Conservation (phyloP, 2,329 filamentous ascomycete species). For the Penicillium sp. region DNA sequence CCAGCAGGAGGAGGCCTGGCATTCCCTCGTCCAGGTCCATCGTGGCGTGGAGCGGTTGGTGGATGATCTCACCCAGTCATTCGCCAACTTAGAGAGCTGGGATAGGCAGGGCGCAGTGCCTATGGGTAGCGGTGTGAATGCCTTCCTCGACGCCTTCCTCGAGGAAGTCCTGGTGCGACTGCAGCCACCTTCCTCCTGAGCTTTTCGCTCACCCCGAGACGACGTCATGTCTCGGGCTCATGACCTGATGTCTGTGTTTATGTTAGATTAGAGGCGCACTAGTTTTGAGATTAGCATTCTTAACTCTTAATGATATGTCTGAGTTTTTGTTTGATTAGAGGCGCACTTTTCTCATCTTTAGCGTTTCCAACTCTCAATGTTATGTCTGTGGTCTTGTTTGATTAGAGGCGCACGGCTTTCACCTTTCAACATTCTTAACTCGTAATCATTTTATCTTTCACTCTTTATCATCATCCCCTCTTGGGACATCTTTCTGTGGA, state of each 20-base stretch:
- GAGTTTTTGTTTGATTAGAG: not conserved
- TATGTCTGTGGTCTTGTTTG: not conserved
- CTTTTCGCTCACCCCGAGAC: not conserved
- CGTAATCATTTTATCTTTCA: no score
- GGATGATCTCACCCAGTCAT: constrained; percentile 77
- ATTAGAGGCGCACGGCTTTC: not conserved
- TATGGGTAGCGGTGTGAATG: constrained; percentile 88
- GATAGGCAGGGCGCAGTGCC: constrained; percentile 86
- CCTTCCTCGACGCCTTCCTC: constrained; percentile 86
- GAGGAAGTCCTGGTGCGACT: constrained; percentile 93
- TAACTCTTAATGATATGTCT: not conserved
- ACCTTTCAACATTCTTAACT: no score
- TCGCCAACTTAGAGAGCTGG: constrained; percentile 85
- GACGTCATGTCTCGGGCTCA: not conserved
- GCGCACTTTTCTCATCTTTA: not conserved
- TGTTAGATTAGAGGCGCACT: not conserved
- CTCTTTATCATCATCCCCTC: no score
- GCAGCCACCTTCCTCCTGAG: constrained; percentile 61
- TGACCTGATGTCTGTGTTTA: constrained; percentile 1
- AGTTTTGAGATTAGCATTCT: no score
- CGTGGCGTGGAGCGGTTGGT: constrained; percentile 55
- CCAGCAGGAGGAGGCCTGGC: constrained; percentile 22
- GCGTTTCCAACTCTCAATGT: no score
- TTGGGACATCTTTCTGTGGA: not conserved
- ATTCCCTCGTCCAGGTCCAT: constrained; percentile 25